Evolutionary conservation across 768 basidiomycete species (phyloP).

Genomic region (Leucocoprinus birnbaumii): DNA sequence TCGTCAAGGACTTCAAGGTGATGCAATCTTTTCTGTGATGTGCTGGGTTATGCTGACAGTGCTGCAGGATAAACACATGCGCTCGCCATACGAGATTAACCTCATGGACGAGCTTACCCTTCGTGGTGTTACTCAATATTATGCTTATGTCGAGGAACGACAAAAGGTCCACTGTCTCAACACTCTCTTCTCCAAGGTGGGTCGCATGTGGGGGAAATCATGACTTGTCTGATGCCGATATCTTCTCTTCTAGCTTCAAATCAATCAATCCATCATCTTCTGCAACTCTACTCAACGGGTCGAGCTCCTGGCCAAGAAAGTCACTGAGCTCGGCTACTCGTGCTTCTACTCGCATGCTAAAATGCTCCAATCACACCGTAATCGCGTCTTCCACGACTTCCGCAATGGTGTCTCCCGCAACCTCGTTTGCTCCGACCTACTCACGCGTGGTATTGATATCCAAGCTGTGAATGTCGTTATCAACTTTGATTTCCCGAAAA

Average conservation of each 20-base stretch:
- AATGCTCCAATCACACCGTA: slow-evolving; percentile 98
- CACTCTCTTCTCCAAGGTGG: slow-evolving; percentile 96
- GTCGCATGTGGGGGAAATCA: slow-evolving; percentile 10
- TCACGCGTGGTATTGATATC: slow-evolving; percentile 99
- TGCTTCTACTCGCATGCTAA: slow-evolving; percentile 99
- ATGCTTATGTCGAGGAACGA: slow-evolving; percentile 97
- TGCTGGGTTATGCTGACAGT: slow-evolving; percentile 1
- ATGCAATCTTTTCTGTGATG: slow-evolving; percentile 11
- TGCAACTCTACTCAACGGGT: slow-evolving; percentile 99
- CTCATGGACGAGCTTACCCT: slow-evolving; percentile 99
- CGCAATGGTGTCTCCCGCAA: slow-evolving; percentile 97
- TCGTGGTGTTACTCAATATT: slow-evolving; percentile 98
- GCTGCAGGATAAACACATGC: slow-evolving; percentile 91
- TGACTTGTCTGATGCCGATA: neutral
- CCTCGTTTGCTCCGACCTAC: slow-evolving; percentile 95
- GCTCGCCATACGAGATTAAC: slow-evolving; percentile 94
- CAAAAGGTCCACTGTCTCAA: slow-evolving; percentile 99
- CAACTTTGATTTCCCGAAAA: slow-evolving; percentile 99
- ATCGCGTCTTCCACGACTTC: slow-evolving; percentile 99
- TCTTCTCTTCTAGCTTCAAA: slow-evolving; percentile 75
- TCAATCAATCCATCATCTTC: slow-evolving; percentile 99
- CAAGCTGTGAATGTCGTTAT: slow-evolving; percentile 99
- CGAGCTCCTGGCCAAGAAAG: slow-evolving; percentile 98
- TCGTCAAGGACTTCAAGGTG: slow-evolving; percentile 99
- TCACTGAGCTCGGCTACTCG: slow-evolving; percentile 98